Percentiles rank a stretch among this genome's conserved stretches.
These are phyloP conservation scores for Aspergillus aculeatinus DNA, from an alignment of 2,329 filamentous ascomycete genomes.

Conservation along the genomic window DNA sequence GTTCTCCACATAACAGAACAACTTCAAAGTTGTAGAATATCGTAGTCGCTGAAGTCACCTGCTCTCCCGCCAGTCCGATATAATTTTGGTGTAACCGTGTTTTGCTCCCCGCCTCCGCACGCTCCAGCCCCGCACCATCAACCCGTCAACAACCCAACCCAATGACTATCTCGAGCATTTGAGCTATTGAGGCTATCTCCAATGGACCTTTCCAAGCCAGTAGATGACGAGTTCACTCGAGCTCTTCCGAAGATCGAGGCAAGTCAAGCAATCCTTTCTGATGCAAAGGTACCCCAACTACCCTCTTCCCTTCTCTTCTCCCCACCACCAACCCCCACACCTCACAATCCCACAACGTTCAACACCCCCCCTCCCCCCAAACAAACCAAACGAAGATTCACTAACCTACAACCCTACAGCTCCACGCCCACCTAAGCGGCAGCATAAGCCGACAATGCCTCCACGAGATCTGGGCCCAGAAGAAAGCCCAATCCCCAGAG, in stretches of 20 bases:
- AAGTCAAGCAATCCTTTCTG: constrained; percentile 4
- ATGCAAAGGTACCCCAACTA: too few relatives aligned
- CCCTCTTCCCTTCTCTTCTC: background rate
- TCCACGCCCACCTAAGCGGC: constrained; percentile 78
- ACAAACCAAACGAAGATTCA: background rate
- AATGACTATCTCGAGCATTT: background rate
- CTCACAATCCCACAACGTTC: background rate
- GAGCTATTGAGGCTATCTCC: too few relatives aligned
- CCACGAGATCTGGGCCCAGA: constrained; percentile 69
- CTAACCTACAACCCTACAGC: constrained; percentile 44
- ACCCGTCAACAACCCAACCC: background rate
- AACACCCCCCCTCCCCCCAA: too few relatives aligned
- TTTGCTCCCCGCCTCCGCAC: background rate
- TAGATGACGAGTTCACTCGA: constrained; percentile 33
- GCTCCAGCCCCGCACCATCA: background rate
- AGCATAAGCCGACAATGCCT: constrained; percentile 72
- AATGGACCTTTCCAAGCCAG: constrained; percentile 28
- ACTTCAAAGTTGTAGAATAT: background rate
- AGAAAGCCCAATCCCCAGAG: constrained; percentile 50
- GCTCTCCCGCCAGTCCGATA: background rate
- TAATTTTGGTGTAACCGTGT: background rate
- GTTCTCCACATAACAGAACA: too few relatives aligned
- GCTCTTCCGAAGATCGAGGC: constrained; percentile 41
- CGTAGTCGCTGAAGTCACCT: background rate
- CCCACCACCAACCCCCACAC: background rate